phyloP scores from a whole-genome alignment of 352 stramenopile species.

The Phytopythium cucurbitacearum region DNA sequence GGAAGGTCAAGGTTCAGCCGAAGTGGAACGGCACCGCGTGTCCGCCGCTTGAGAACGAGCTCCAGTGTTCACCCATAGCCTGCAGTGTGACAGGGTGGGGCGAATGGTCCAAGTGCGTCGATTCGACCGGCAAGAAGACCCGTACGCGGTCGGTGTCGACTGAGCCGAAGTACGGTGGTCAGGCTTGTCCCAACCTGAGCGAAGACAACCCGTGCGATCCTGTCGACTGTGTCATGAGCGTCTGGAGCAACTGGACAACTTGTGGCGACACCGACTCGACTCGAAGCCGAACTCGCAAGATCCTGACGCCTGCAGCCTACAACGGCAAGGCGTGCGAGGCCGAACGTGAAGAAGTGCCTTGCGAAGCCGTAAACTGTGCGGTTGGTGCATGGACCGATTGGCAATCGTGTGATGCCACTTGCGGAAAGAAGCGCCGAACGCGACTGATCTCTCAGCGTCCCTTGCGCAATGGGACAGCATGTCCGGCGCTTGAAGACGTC shows the following conservation, averaged over 20 bases:
- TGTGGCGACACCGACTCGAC: conserved; percentile 22
- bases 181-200: conserved; percentile 16
- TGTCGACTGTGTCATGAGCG: conserved; percentile 35
- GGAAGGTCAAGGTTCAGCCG: conserved; percentile 19
- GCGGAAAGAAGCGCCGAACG: conserved; percentile 35
- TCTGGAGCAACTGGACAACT: conserved; percentile 27
- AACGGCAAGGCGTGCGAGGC: conserved; percentile 24
- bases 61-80: conserved; percentile 45
- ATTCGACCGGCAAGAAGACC: conserved; percentile 29
- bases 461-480: conserved; percentile 24
- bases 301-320: conserved; percentile 28
- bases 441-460: conserved; percentile 26
- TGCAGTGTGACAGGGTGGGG: conserved; percentile 36
- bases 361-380: conserved; percentile 40
- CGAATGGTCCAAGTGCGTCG: conserved; percentile 28
- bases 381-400: conserved; percentile 40
- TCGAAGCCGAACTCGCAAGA: conserved; percentile 24
- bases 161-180: conserved; percentile 29
- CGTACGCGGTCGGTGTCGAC: conserved; percentile 19
- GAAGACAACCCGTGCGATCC: conserved; percentile 34
- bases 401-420: conserved; percentile 30
- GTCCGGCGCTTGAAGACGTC: conserved; percentile 29
- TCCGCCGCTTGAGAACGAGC: conserved; percentile 35
- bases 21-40: conserved; percentile 39
- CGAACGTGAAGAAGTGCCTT: conserved; percentile 30